These are phyloP conservation scores for Setaria viridis DNA, from an alignment of 202 grass and related monocot species.

Conservation along the genomic window DNA sequence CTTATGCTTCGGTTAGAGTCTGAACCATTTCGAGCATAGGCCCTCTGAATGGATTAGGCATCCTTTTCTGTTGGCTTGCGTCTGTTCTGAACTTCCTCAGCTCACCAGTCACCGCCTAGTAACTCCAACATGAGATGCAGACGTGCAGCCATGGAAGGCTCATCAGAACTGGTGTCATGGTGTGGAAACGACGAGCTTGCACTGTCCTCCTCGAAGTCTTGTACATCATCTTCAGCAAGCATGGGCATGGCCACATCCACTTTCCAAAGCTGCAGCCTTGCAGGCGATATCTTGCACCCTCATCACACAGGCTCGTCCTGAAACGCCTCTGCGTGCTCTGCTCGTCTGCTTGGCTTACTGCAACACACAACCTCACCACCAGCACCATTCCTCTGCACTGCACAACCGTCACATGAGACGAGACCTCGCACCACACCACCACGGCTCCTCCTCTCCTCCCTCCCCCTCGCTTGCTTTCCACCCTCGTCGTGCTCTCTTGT, in stretches of 20 bases:
- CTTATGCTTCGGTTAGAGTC: not conserved
- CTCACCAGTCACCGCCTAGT: not conserved
- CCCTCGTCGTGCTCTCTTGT: slow-evolving; percentile 48
- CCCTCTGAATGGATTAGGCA: not conserved
- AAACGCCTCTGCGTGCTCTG: not conserved
- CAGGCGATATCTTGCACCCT: slow-evolving; percentile 49
- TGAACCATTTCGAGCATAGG: not conserved
- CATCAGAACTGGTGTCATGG: no score
- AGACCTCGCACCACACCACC: not conserved
- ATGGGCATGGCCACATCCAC: slow-evolving; percentile 19
- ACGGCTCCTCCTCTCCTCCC: not conserved
- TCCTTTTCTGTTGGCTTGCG: not conserved
- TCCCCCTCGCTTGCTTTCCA: not conserved
- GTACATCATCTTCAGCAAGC: not conserved
- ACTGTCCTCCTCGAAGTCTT: not conserved
- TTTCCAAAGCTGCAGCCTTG: slow-evolving; percentile 30
- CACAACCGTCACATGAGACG: slow-evolving; percentile 39
- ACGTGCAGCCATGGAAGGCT: not conserved
- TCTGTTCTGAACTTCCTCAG: not conserved
- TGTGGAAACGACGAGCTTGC: not conserved
- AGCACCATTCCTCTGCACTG: slow-evolving; percentile 2
- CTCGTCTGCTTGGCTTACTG: slow-evolving; percentile 33
- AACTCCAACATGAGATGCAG: not conserved
- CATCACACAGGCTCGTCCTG: not conserved
- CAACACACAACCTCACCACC: slow-evolving; percentile 46